Evolutionary conservation across 768 basidiomycete species (phyloP).

Genomic region (Cantharellus anzutake): DNA sequence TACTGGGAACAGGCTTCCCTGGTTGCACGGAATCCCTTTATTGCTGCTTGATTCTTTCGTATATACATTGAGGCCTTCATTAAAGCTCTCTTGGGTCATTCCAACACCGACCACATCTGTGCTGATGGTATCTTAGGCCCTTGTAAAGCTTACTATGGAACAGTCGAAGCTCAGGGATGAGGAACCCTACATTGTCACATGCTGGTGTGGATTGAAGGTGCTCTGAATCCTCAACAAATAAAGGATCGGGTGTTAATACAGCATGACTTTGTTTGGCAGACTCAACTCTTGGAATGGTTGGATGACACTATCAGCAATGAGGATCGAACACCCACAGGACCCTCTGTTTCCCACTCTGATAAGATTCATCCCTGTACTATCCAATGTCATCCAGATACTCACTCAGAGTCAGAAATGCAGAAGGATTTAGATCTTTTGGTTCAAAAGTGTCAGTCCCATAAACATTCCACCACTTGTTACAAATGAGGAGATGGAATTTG

Average conservation of each 20-base stretch:
- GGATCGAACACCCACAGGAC: not conserved
- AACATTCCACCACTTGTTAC: slow-evolving; percentile 20
- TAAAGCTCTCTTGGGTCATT: not conserved
- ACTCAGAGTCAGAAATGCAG: not conserved
- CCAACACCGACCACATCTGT: not conserved
- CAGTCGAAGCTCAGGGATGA: slow-evolving; percentile 10
- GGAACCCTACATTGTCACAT: slow-evolving; percentile 12
- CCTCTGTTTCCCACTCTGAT: not conserved
- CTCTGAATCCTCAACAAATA: slow-evolving; percentile 9
- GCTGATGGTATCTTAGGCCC: slow-evolving; percentile 6
- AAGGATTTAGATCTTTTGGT: not conserved
- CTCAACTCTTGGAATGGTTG: not conserved
- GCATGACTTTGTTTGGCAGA: too few relatives aligned
- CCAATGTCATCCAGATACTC: not conserved
- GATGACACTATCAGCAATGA: not conserved
- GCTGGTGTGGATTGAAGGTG: slow-evolving; percentile 11
- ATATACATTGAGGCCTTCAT: slow-evolving; percentile 22
- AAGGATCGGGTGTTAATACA: not conserved
- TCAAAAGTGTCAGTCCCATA: not conserved
- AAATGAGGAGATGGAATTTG: slow-evolving; percentile 21
- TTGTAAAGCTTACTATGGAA: slow-evolving; percentile 8
- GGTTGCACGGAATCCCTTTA: slow-evolving; percentile 18
- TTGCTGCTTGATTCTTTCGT: slow-evolving; percentile 26
- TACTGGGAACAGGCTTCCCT: not conserved
- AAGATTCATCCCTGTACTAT: not conserved